phyloP scores from a whole-genome alignment of 2,329 filamentous ascomycete genomes.

The Lasiodiplodia sp. region DNA sequence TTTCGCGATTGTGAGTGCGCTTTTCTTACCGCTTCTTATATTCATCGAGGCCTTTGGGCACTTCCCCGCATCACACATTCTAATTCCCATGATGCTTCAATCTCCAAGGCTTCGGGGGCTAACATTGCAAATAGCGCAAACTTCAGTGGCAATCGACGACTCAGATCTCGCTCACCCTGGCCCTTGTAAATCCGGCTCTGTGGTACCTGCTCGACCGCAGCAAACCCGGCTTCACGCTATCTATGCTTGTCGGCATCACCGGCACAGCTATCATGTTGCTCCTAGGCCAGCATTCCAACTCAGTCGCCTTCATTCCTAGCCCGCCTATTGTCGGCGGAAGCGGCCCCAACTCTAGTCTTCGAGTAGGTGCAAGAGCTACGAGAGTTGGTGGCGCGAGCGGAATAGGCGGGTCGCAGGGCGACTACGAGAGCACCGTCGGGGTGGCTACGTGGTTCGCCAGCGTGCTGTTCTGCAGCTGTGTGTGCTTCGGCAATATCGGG shows the following conservation, averaged over 20 bases:
- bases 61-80: neutral
- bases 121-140: constrained; percentile 67
- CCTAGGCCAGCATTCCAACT: constrained; percentile 80
- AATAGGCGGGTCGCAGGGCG: constrained; percentile 24
- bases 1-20: constrained; percentile 78
- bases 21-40: neutral
- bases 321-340: constrained; percentile 41
- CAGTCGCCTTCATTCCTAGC: constrained; percentile 57
- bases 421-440: constrained; percentile 48
- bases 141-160: constrained; percentile 93
- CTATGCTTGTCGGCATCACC: constrained; percentile 72
- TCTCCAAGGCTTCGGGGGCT: neutral
- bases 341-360: constrained; percentile 16
- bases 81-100: neutral
- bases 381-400: constrained; percentile 10
- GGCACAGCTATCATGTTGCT: constrained; percentile 78
- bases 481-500: constrained; percentile 97
- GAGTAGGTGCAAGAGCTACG: constrained; percentile 28
- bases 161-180: constrained; percentile 89
- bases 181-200: constrained; percentile 87
- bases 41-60: neutral
- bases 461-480: constrained; percentile 90
- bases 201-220: constrained; percentile 98
- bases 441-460: constrained; percentile 87
- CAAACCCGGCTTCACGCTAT: constrained; percentile 81